Conservation (phyloP, 768 basidiomycete species). For the Suillus occidentalis region DNA sequence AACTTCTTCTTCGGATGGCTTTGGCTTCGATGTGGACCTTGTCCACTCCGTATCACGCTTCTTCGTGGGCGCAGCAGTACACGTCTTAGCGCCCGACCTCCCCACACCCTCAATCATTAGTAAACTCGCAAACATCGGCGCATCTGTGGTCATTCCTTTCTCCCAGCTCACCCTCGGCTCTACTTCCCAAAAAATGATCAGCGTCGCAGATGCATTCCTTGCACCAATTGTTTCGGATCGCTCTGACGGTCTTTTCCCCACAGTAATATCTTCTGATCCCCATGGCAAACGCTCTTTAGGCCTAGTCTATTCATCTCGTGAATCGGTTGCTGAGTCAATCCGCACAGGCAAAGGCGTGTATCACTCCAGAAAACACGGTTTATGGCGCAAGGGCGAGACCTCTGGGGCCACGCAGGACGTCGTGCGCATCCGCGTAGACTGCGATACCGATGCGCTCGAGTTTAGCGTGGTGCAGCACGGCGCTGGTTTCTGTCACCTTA, state of each 20-base stretch:
- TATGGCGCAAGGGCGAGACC: slow-evolving; percentile 97
- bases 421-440: slow-evolving; percentile 80
- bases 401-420: slow-evolving; percentile 93
- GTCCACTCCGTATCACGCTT: slow-evolving; percentile 77
- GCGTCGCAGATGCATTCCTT: slow-evolving; percentile 84
- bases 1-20: slow-evolving; percentile 48
- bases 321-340: slow-evolving; percentile 86
- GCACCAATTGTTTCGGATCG: slow-evolving; percentile 83
- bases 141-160: slow-evolving; percentile 69
- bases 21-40: slow-evolving; percentile 57
- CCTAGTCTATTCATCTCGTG: slow-evolving; percentile 90
- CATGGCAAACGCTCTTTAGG: slow-evolving; percentile 80
- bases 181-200: slow-evolving; percentile 59
- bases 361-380: slow-evolving; percentile 91
- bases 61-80: slow-evolving; percentile 61
- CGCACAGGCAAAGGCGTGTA: slow-evolving; percentile 89
- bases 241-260: slow-evolving; percentile 89
- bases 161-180: slow-evolving; percentile 62
- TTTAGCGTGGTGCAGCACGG: slow-evolving; percentile 90
- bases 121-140: slow-evolving; percentile 56
- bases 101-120: slow-evolving; percentile 63
- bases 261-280: slow-evolving; percentile 72
- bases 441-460: slow-evolving; percentile 90
- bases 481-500: slow-evolving; percentile 91
- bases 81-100: slow-evolving; percentile 55